Evolutionary conservation across 2,329 filamentous ascomycete species (phyloP), one percentile per base, ranked within the genome.

Genomic region (Diaporthe ampelina): DNA sequence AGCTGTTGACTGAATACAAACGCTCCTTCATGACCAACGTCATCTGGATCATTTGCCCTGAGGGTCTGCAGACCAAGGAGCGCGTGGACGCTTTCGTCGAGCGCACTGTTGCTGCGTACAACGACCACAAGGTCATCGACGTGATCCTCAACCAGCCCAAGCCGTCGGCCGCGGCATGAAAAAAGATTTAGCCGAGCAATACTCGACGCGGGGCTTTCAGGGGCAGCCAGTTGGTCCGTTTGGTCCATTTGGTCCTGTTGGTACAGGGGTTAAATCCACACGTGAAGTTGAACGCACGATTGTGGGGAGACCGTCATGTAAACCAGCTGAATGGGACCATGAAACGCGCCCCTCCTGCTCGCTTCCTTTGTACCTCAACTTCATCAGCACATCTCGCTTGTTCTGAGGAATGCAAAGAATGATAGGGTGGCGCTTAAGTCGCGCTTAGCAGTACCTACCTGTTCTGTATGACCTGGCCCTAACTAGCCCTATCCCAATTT

Each of bases 41-140:
- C 71, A 79, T 82, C 58, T 83, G 81, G 80, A 71, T 78, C 5
- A 78, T 80, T 73, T 78, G 78, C 58, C 78, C 75, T 21, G 77
- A 77, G 37, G 78, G 69, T 72, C 75, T 85, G 52, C 83, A 84
- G 78, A 78, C 76, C 17, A 81, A 83, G 74, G 82, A 84, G 76
- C 79, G 82, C 1, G 78, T 84, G 7, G 78, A 75, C 3, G 75
- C 76, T 1, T 70, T 84, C 67, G 80, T 80, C 52, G 81, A 82
- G 74, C 78, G 82, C 21, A 80, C 81, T 1, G 79, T 84, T 35
- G 83, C 83, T 4, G 77, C 81, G 3, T 83, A 78, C 72, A 73
- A 81, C 29, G 83, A 84, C 61, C 83, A 85, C 70, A 80, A 81
- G 75, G 81, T 83, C 19, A 80, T 85, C 75, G 82, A 84, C 45